These are phyloP conservation scores for Cladorrhinum sp. DNA, from an alignment of 2,329 filamentous ascomycete species.

Conservation along the genomic window DNA sequence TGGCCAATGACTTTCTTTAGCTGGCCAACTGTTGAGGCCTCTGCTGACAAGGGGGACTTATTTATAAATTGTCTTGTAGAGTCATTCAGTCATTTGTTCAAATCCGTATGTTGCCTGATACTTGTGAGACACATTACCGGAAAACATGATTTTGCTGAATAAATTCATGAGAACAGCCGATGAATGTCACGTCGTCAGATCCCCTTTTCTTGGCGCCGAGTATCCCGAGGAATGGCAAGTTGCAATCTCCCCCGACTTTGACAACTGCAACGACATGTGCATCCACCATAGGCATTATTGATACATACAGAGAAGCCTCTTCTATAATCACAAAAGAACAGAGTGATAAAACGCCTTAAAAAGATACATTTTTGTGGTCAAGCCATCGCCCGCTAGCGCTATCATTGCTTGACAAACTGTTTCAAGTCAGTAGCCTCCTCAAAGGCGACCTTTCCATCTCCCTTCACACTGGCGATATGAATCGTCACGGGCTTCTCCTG, in stretches of 20 bases:
- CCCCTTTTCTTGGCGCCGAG: neutral
- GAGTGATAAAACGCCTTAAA: constrained; percentile 3
- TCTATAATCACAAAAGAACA: neutral
- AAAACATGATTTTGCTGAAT: neutral
- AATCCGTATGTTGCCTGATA: neutral
- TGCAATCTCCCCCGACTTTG: neutral
- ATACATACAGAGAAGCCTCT: neutral
- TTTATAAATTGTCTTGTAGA: neutral
- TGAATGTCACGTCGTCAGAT: neutral
- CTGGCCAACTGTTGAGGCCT: neutral
- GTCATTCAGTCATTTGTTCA: neutral
- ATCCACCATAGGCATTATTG: neutral
- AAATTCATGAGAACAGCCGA: neutral
- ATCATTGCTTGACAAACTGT: constrained; percentile 47
- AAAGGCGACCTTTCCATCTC: constrained; percentile 66
- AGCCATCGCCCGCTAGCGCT: neutral
- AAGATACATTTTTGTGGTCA: neutral
- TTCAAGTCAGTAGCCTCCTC: constrained; percentile 58
- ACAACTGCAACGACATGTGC: neutral
- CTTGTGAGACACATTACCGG: neutral
- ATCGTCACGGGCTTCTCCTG: constrained; percentile 43
- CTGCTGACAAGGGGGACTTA: neutral
- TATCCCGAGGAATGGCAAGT: constrained; percentile 4
- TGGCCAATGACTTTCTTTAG: neutral
- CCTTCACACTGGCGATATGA: constrained; percentile 54